Evolutionary conservation across 2,329 filamentous ascomycete genomes (phyloP), one percentile per base, ranked within the genome.

Genomic region (Cadophora luteo-olivacea): DNA sequence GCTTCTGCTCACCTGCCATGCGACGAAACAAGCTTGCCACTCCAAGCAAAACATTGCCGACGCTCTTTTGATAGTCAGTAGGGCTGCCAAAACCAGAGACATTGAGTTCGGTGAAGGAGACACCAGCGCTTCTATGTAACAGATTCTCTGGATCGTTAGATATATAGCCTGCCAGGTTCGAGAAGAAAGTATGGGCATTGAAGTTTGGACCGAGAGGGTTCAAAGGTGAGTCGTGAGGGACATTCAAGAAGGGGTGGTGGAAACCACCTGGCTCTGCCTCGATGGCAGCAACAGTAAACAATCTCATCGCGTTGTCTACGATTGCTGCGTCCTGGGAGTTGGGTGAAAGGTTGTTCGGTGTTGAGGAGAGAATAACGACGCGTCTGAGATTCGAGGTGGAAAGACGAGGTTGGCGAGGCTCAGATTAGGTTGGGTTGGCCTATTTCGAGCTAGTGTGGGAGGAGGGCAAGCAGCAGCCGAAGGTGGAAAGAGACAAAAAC

Each of bases 121-220:
- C 61, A 9, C 75, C 74, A 38, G 70, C 65, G 32, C 67, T 68
- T 41, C 73, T 65, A 24, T 68, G 60, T 7, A 68, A 54, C 32
- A 68, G 70, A 57, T 67, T 70, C 16, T 65, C 80, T 19, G 88
- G 88, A 62, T 85, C 36, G 82, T 82, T 48, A 85, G 82, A 55
- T 24, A 65, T 62, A 54, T 67, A 72, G 32, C 68, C 68, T 22
- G 69, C 58, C 1, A 73, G 67, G 51, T 72, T 71, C 11, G 57
- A 62, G 32, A 70, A 52, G 88, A 88, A 91, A 55, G 82, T 80
- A 52, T 83, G 82, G 32, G 80, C 83, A 65, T 81, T 84, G 77
- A 88, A 89, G 68, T 84, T 81, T 19, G 79, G 73, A 11, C 84
- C 85, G 61, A 76, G 77, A 3, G 86, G 86, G 76, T 87, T 86